Evolutionary conservation across 192 early-diverging fungal genomes (phyloP), one percentile per base, ranked within the genome.

Genomic region (Powellomyces hirtus): DNA sequence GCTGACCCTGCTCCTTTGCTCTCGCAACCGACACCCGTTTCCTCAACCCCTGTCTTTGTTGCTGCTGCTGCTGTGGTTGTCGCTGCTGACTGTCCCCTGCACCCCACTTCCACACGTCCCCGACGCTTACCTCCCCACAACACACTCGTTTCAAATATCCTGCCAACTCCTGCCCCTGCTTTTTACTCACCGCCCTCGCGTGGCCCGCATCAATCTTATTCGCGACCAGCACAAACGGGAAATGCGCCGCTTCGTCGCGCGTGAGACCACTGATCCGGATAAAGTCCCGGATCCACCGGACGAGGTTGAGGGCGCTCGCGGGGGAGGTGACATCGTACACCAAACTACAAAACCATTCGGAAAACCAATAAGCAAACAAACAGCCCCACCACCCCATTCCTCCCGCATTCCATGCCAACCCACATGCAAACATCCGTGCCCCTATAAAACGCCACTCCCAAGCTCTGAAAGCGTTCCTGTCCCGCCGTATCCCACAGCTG

Each of bases 401-500:
- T 22, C 22, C n/a, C 22, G 1, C 44, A 46, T n/a, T 46, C 44
- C 1, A 66, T n/a, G n/a, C n/a, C n/a, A n/a, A n/a, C 63, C 38
- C 38, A 79, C 55, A 82, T 68, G 61, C 77, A 79, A 22, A 68
- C 80, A 51, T 82, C 81, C 2, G 77, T 62, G 13, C 81, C 81
- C 61, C 81, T 55, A 35, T 81, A 82, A 55, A 74, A 82, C 22
- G 78, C 75, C 10, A 75, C 64, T 8, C 75, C 75, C 18, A 82
- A 46, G 36, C 66, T 70, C 37, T 75, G 78, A 42, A 82, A 82
- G 35, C 79, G 62, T 42, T 81, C 79, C 57, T 81, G 76, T 10
- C 77, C 72, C n/a, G 79, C 79, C 14, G 79, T 81, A 63, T 81
- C 79, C 79, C 79, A 81, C 18, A 81, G 73, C 60, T 81, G 79